phyloP scores from a whole-genome alignment of 108 stramenopile genomes.

The Cyclostephanos invisitatus region DNA sequence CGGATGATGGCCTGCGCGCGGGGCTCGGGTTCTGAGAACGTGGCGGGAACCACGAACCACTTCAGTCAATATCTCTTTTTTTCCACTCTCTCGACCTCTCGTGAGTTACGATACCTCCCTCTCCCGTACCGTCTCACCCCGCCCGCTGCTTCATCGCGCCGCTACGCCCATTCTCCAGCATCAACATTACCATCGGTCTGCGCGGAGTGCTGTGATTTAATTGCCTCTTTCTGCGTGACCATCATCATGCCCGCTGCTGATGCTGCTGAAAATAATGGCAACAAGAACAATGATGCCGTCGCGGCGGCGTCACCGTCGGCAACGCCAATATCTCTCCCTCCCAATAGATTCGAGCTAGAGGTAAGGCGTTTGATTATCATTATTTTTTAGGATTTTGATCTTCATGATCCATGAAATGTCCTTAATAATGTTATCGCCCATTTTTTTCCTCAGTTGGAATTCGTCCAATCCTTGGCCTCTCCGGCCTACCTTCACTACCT shows the following conservation, averaged over 20 bases:
- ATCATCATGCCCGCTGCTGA: slow-evolving; percentile 15
- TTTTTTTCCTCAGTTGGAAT: slow-evolving; percentile 48
- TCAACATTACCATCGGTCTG: background rate
- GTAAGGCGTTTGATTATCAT: too few species aligned
- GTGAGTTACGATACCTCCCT: too few species aligned
- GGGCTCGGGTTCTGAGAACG: too few species aligned
- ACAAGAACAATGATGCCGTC: background rate
- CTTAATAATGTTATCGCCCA: too few species aligned
- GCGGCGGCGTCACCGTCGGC: slow-evolving; percentile 3
- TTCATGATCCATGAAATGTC: too few species aligned
- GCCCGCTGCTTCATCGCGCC: background rate
- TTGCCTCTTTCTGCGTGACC: background rate
- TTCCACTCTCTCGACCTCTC: too few species aligned
- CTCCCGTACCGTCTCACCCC: too few species aligned
- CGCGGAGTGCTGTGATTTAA: background rate
- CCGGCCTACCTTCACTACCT: slow-evolving; percentile 87
- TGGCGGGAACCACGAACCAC: too few species aligned
- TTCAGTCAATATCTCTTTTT: too few species aligned
- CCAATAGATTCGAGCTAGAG: slow-evolving; percentile 50
- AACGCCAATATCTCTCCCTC: slow-evolving; percentile 27
- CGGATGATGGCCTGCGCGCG: too few species aligned
- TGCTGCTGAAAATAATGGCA: background rate
- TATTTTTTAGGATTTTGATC: too few species aligned
- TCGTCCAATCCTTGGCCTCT: slow-evolving; percentile 80
- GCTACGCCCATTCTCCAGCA: background rate